Conservation (phyloP, 208 protist genomes). For the Wallacemonas sp. region DNA sequence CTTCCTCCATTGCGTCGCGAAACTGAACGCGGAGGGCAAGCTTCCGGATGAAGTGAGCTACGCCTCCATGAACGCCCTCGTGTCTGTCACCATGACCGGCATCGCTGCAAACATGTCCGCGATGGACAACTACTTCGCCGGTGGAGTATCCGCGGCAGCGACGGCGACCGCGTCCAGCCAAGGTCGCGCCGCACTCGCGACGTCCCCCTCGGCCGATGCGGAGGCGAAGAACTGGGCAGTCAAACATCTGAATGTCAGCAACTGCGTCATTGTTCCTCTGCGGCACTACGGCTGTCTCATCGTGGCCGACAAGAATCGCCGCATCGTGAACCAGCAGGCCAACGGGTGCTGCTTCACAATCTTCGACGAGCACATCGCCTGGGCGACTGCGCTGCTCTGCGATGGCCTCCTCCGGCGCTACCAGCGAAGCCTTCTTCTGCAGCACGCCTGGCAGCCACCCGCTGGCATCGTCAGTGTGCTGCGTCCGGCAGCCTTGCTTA, state of each 20-base stretch:
- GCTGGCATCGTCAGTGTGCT: constrained; percentile 22
- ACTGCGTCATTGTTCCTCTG: constrained; percentile 13
- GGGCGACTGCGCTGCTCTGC: constrained; percentile 49
- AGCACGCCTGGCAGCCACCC: constrained; percentile 29
- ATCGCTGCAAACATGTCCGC: constrained; percentile 66
- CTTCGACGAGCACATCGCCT: constrained; percentile 72
- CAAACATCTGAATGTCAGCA: constrained; percentile 7
- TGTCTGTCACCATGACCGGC: constrained; percentile 52
- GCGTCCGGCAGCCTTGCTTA: constrained; percentile 11
- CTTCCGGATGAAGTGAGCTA: constrained; percentile 64
- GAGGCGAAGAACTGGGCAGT: not conserved
- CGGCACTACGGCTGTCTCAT: constrained; percentile 46
- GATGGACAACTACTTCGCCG: constrained; percentile 10
- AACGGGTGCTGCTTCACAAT: constrained; percentile 38
- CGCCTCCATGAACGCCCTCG: constrained; percentile 44
- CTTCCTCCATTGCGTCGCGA: constrained; percentile 60
- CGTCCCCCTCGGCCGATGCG: not conserved
- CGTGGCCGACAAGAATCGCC: constrained; percentile 52
- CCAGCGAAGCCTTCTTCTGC: constrained; percentile 50
- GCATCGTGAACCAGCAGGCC: not conserved
- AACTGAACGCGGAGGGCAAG: constrained; percentile 39
- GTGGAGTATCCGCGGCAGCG: not conserved
- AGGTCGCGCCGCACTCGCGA: not conserved
- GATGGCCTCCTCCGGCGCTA: constrained; percentile 66
- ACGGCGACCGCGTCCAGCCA: not conserved